phyloP scores from a whole-genome alignment of 2,329 filamentous ascomycete genomes.

The Pyrenochaeta sp. region DNA sequence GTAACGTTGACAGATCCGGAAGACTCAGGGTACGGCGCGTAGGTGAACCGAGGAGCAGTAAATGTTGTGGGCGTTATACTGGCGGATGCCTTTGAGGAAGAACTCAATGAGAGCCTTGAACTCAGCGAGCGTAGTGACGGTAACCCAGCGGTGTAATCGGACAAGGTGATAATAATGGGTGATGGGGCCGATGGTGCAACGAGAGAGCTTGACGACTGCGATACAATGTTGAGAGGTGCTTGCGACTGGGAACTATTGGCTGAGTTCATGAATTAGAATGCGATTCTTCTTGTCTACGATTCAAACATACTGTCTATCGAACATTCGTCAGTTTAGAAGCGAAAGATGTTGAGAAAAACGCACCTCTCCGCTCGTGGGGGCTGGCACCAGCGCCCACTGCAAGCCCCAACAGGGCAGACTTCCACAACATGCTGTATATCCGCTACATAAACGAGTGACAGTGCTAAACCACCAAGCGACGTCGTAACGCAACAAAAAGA shows the following conservation, averaged over 20 bases:
- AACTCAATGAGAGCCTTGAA: background rate
- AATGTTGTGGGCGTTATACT: background rate
- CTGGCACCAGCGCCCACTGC: conserved; percentile 20
- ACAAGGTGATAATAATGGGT: background rate
- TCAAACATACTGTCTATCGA: conserved; percentile 30
- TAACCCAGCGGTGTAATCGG: background rate
- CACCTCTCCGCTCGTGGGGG: conserved; percentile 23
- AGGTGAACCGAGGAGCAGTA: background rate
- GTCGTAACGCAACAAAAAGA: conserved; percentile 10
- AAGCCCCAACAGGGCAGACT: conserved; percentile 23
- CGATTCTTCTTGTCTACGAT: background rate
- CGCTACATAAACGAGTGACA: conserved; percentile 30
- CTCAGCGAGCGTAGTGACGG: background rate
- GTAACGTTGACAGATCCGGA: too few relatives aligned
- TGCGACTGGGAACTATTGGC: background rate
- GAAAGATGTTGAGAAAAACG: conserved; percentile 11
- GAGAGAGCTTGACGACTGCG: conserved; percentile 2
- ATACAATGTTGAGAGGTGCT: conserved; percentile 1
- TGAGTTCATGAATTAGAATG: conserved; percentile 3
- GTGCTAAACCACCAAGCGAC: conserved; percentile 19
- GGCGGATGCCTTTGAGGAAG: background rate
- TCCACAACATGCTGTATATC: conserved; percentile 31
- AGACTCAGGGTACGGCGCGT: too few relatives aligned
- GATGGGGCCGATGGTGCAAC: conserved; percentile 5
- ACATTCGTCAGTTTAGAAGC: too few relatives aligned